A percentile compares a stretch with the other conserved stretches of the same genome.
Conservation (phyloP, 2,329 filamentous ascomycete species). For the Parastagonospora nodorum region DNA sequence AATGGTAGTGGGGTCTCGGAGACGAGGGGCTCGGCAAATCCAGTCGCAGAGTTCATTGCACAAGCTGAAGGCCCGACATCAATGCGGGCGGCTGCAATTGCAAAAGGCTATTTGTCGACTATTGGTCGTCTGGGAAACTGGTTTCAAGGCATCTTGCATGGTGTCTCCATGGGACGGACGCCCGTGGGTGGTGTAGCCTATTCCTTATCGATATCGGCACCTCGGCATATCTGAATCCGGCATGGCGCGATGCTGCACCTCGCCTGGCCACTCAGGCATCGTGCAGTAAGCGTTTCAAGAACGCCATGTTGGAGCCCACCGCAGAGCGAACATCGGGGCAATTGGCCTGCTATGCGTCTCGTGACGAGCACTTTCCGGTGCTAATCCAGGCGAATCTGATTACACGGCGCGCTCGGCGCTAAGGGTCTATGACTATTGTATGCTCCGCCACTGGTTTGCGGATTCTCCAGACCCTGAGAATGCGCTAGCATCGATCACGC, state of each 20-base stretch:
- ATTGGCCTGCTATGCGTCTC: conserved; percentile 5
- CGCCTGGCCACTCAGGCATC: conserved; percentile 18
- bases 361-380: conserved; percentile 9
- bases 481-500: conserved; percentile 24
- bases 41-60: conserved; percentile 44
- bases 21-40: conserved; percentile 41
- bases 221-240: conserved; percentile 21
- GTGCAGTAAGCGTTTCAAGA: conserved; percentile 16
- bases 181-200: conserved; percentile 5
- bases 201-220: conserved; percentile 24
- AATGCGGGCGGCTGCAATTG: conserved; percentile 26
- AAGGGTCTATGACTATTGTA: conserved; percentile 12
- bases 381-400: conserved; percentile 2
- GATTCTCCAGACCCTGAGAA: conserved; percentile 15
- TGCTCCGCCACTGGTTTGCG: conserved; percentile 17
- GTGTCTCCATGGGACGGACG: conserved; percentile 15
- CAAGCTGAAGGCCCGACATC: conserved; percentile 39
- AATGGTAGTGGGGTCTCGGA: conserved; percentile 54
- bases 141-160: conserved; percentile 30
- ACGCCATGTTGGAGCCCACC: conserved; percentile 8
- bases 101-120: conserved; percentile 19
- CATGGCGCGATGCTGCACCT: conserved; percentile 10
- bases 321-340: conserved; percentile 3
- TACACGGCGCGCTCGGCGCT: conserved; percentile 2
- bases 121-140: conserved; percentile 19